These are phyloP conservation scores for Populus pruinosa DNA, from an alignment of 345 rosid genomes.

Conservation along the genomic window DNA sequence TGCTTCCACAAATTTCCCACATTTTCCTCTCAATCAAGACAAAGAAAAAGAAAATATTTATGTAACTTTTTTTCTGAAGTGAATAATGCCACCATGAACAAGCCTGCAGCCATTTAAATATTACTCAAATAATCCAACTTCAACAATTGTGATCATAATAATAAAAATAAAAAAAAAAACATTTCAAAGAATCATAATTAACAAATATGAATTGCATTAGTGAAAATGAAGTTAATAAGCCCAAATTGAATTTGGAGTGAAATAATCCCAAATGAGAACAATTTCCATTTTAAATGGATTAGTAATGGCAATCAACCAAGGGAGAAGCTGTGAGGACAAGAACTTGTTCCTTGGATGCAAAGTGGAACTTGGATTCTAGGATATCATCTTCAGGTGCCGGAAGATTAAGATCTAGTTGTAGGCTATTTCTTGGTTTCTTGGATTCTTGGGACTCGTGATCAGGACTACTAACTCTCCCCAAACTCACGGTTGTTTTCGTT, in stretches of 20 bases:
- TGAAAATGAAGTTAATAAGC: neutral
- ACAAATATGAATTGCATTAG: constrained; percentile 14
- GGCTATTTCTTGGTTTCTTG: constrained; percentile 28
- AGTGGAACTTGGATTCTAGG: constrained; percentile 12
- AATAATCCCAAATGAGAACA: neutral
- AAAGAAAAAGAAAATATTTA: neutral
- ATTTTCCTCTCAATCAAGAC: neutral
- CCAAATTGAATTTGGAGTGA: neutral
- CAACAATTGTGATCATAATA: neutral
- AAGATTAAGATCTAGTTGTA: constrained; percentile 22
- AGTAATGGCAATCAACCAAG: constrained; percentile 32
- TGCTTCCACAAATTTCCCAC: neutral
- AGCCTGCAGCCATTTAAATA: neutral
- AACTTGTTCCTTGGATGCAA: constrained; percentile 35
- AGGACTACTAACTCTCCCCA: constrained; percentile 6
- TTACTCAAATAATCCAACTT: too few species aligned
- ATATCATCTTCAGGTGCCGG: constrained; percentile 27
- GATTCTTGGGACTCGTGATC: constrained; percentile 34
- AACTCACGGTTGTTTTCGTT: constrained; percentile 13
- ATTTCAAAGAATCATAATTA: constrained; percentile 14
- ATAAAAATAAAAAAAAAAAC: too few species aligned
- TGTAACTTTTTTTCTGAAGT: neutral
- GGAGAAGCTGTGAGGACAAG: constrained; percentile 52
- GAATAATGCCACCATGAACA: neutral
- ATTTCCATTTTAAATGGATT: neutral